Conservation (phyloP, 73 alveolate genomes). For the Symbiodinium natans region DNA sequence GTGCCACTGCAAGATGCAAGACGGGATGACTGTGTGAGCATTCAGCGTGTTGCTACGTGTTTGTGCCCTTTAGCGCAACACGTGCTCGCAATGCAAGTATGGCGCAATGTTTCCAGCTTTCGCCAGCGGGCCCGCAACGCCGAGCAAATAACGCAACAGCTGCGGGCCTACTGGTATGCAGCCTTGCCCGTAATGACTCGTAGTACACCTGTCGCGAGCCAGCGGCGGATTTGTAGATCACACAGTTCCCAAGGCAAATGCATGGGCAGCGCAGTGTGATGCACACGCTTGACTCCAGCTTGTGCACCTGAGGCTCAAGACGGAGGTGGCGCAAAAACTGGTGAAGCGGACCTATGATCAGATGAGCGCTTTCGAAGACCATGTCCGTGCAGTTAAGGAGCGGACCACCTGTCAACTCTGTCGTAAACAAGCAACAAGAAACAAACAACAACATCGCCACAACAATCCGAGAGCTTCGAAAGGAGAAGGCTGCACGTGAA, state of each 20-base stretch:
- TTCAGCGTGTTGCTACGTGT: no score
- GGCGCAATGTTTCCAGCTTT: constrained; percentile 68
- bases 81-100: constrained; percentile 47
- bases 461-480: no score
- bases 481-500: constrained; percentile 82
- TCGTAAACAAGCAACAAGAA: no score
- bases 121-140: constrained; percentile 92
- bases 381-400: constrained; percentile 37
- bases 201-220: no score
- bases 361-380: constrained; percentile 47
- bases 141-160: constrained; percentile 38
- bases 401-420: neutral
- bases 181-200: neutral
- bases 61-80: no score
- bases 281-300: no score
- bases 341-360: constrained; percentile 78
- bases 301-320: constrained; percentile 40
- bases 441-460: no score
- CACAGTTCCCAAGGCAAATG: no score
- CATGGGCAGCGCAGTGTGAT: neutral
- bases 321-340: constrained; percentile 17
- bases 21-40: no score
- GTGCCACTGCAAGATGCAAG: no score
- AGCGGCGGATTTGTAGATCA: no score
- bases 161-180: neutral